Base-by-base conservation (phyloP, 345 rosid genomes). In the Gossypium ekmanianum region DNA sequence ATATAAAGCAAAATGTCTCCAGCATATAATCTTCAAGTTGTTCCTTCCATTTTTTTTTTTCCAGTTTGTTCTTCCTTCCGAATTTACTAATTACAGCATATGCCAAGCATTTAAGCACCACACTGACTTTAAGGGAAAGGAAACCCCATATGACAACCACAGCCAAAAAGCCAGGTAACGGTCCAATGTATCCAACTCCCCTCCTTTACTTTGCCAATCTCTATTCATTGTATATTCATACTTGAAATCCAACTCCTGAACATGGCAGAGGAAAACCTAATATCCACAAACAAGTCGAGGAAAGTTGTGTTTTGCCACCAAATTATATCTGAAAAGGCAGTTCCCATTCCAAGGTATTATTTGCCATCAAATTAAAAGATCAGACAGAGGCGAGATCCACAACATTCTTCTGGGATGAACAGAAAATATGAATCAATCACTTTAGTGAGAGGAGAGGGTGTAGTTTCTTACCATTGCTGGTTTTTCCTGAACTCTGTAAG, bases 401-500 rank as follows among this genome's bases (percentile, higher is more conserved):
- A 70, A 70, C 47, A 52, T 70, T 70, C 61, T 51, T 70, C 24
- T 51, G 59, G 16, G n/a, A 10, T 7, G 10, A 29, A 7, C 0
- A 2, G 29, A 20, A 29, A 74, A n/a, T 10, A 27, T 7, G 55
- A 14, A 6, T 16, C 57, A 2, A 11, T 26, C 58, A 57, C 3
- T 57, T 3, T 1, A 56, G 43, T 14, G 16, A 17, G 11, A 9
- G 66, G n/a, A 27, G 10, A 52, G 18, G 4, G 3, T 41, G 29
- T 39, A 24, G 57, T 29, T 55, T 66, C 87, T 18, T 88, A 95
- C 97, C 92, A 93, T 71, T 89, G 97, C 63, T 89, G 98, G 81
- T 87, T 88, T 85, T 90, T 95, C 83, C 91, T 86, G 91, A 93
- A 95, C 85, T 95, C 94, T 0, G 89, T 81, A 51, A 95, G 96